Evolutionary conservation across 1,284 basidiomycete genomes (phyloP), one percentile per base, ranked within the genome.

Genomic region (Sporisorium exsertum): DNA sequence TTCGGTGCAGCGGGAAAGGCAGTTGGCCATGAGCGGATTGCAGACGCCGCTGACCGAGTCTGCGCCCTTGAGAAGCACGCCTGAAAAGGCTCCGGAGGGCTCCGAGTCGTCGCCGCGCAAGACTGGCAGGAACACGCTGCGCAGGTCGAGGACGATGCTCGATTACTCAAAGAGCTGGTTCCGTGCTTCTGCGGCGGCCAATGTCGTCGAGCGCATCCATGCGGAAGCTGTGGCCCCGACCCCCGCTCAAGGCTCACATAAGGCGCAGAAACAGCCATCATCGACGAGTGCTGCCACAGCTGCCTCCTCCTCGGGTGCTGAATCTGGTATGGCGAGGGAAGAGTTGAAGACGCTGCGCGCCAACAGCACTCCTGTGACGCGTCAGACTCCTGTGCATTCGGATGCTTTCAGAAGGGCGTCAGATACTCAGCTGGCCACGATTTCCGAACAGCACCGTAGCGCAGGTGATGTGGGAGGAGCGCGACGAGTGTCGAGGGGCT

Each of bases 141-240:
- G 74, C 10, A 61, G 74, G 37, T 73, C 74, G n/a, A 69, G 50
- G 66, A 77, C 74, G 27, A 77, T 77, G 74, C 66, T 77, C 40
- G 57, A 64, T 55, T 66, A 72, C 27, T 58, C 70, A 18, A 51
- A 51, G 32, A 68, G 59, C 57, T 77, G 74, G 74, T 64, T 77
- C 43, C 58, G 66, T 18, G 66, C 65, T 16, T 69, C 74, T 15
- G 45, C 66, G 7, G 58, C 67, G 32, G 52, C 74, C 15, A 77
- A 56, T 27, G 63, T 59, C 3, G 66, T 73, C 18, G 64, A 63
- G 60, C 64, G 70, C 1, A 64, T 72, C 45, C 55, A 63, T 40
- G 64, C 64, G 5, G 58, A 72, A 24, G 68, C 68, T 10, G 62
- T 58, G 1, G 24, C 62, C 9, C 47, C 63, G 4, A 20, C 62